Evolutionary conservation across 768 basidiomycete species (phyloP).

Genomic region (Auricularia heimuer): DNA sequence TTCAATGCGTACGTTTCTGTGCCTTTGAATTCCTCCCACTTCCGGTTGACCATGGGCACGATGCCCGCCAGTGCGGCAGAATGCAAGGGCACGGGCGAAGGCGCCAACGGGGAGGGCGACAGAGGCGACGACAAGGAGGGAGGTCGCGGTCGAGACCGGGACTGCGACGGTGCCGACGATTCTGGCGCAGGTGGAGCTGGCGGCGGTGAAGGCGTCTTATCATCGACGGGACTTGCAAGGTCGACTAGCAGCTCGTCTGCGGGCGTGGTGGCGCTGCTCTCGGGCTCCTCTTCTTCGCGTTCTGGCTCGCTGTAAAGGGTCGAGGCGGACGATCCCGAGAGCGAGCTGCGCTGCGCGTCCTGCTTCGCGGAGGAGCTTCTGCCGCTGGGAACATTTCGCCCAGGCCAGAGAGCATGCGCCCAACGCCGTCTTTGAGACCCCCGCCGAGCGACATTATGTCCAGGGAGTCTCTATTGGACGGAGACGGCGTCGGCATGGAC

Average conservation of each 20-base stretch:
- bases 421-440: not conserved
- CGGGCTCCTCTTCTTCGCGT: not conserved
- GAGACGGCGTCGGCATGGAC: not conserved
- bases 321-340: not conserved
- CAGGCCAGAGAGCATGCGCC: not conserved
- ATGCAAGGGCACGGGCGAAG: not conserved
- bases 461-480: not conserved
- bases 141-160: not conserved
- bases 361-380: not conserved
- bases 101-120: not conserved
- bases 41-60: conserved; percentile 11
- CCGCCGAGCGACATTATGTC: not conserved
- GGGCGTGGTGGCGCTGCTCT: not conserved
- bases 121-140: no score
- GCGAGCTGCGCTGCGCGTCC: not conserved
- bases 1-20: conserved; percentile 12
- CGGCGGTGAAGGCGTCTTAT: not conserved
- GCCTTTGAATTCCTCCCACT: conserved; percentile 14
- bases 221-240: not conserved
- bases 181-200: not conserved
- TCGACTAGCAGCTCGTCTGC: not conserved
- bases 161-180: not conserved
- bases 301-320: not conserved
- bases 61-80: not conserved
- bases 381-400: not conserved